A percentile compares a stretch with the other conserved stretches of the same genome.
Evolutionary conservation across 1,139 yeast species (phyloP).

Genomic region (Magnusiomyces ingens): DNA sequence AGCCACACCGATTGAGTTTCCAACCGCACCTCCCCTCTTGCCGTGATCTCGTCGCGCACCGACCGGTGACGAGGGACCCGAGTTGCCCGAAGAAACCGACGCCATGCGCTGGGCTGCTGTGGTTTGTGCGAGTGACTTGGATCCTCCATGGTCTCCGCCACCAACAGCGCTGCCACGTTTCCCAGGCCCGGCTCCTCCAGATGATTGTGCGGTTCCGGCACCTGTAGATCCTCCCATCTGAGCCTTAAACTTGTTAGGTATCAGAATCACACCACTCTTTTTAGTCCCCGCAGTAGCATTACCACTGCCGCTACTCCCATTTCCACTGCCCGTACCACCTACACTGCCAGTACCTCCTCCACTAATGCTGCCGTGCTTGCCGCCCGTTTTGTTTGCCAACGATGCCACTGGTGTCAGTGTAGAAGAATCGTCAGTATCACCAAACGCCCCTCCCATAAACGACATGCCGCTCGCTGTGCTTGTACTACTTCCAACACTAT

Average conservation of each 20-base stretch:
- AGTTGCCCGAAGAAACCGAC: too few relatives aligned
- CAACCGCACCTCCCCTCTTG: too few relatives aligned
- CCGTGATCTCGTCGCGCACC: too few relatives aligned
- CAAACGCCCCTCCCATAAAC: background rate
- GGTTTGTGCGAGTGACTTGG: too few relatives aligned
- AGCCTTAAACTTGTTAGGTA: background rate
- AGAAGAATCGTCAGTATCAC: background rate
- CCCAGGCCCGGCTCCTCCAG: background rate
- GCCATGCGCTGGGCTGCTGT: too few relatives aligned
- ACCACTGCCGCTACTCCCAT: background rate
- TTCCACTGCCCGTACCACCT: background rate
- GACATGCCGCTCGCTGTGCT: background rate
- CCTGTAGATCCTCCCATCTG: background rate
- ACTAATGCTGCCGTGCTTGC: too few relatives aligned
- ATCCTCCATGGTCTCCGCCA: too few relatives aligned
- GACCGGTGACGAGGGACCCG: too few relatives aligned
- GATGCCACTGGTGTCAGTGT: background rate
- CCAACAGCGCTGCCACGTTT: background rate
- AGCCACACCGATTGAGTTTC: too few relatives aligned
- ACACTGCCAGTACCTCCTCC: background rate
- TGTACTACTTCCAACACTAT: too few relatives aligned
- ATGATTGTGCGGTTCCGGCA: background rate
- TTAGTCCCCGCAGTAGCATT: background rate
- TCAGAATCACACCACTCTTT: constrained; percentile 2
- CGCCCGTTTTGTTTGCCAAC: background rate